Evolutionary conservation across 768 basidiomycete species (phyloP), one percentile per base, ranked within the genome.

Genomic region (Sporobolomyces roseus): DNA sequence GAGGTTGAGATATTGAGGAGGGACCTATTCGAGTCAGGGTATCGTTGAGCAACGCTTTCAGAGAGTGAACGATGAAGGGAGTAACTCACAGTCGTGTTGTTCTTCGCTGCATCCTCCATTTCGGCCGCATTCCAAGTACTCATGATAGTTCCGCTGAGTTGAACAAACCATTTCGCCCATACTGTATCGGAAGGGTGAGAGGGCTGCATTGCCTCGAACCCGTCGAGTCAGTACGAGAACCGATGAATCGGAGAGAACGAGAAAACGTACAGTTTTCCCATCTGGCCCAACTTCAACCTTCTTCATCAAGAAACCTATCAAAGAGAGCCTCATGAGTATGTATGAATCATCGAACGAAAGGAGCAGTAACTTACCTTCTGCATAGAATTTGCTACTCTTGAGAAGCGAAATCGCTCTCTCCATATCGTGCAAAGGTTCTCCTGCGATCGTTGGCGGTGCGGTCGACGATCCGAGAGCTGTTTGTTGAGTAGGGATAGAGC

Each of bases 111-210:
- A 76, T 88, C 88, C 71, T 91, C 87, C 63, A 93, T 86, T 74
- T 88, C 85, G 75, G 84, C 85, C 88, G 93, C 92, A 77, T 91
- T 90, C 91, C 91, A 93, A 49, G 92, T 83, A 74, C 89, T 91
- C 74, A 93, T 83, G 27, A 89, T 92, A 8, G 90, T 91, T 6
- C 91, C 92, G 56, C 89, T 87, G 38, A 93, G 81, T 79, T 93
- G 91, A 1, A 87, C 91, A 54, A 75, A 75, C 89, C 90, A 93
- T 21, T 93, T 87, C 23, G 91, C 86, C 16, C 83, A 82, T 89
- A 91, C 91, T 1, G 86, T 85, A 4, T 70, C 70, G 29, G 53
- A 21, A 9, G 89, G 88, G 75, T 90, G 88, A 75, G 87, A 88
- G 4, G 87, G 85, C 66, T 81, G 83, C 21, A 25, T n/a, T n/a